A percentile compares a stretch with the other conserved stretches of the same genome.
phyloP scores from a whole-genome alignment of 1,284 basidiomycete species.

The Pascua guehoae region DNA sequence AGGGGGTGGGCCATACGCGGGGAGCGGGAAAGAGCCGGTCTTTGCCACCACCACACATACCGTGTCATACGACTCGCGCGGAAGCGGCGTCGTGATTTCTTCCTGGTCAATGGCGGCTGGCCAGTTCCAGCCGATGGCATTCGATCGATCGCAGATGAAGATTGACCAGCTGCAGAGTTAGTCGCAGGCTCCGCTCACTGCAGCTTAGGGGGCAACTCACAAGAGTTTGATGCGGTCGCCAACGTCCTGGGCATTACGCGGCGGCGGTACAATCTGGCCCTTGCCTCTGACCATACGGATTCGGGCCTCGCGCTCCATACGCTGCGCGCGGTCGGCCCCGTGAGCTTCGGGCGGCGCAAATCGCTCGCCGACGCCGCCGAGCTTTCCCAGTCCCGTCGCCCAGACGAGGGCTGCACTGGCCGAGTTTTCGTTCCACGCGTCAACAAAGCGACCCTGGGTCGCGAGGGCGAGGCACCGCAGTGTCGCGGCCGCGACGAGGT shows the following conservation, averaged over 20 bases:
- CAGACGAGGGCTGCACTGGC: slow-evolving; percentile 22
- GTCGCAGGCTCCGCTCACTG: too few species aligned
- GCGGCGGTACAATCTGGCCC: slow-evolving; percentile 24
- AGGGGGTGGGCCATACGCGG: too few species aligned
- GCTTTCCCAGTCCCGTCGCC: slow-evolving; percentile 33
- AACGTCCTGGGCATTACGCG: slow-evolving; percentile 21
- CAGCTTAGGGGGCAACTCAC: slow-evolving; percentile 34
- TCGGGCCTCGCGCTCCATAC: slow-evolving; percentile 19
- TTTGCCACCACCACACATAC: slow-evolving; percentile 22
- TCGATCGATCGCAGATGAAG: slow-evolving; percentile 24
- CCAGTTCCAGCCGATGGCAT: slow-evolving; percentile 13
- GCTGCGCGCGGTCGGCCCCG: slow-evolving; percentile 8
- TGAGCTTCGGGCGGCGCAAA: slow-evolving; percentile 12
- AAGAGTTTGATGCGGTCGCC: slow-evolving; percentile 40
- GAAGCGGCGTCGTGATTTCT: slow-evolving; percentile 46
- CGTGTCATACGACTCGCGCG: slow-evolving; percentile 30
- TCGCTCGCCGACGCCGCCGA: slow-evolving; percentile 28
- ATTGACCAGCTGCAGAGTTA: slow-evolving; percentile 36
- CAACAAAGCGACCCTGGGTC: slow-evolving; percentile 32
- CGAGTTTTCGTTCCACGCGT: slow-evolving; percentile 36
- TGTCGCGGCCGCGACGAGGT: slow-evolving; percentile 30
- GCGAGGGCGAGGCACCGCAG: slow-evolving; percentile 26
- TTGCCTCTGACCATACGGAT: slow-evolving; percentile 24
- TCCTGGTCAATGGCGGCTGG: slow-evolving; percentile 24
- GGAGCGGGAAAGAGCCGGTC: too few species aligned